These are phyloP conservation scores for Phytophthora sojae DNA, from an alignment of 352 stramenopile genomes.

Conservation along the genomic window DNA sequence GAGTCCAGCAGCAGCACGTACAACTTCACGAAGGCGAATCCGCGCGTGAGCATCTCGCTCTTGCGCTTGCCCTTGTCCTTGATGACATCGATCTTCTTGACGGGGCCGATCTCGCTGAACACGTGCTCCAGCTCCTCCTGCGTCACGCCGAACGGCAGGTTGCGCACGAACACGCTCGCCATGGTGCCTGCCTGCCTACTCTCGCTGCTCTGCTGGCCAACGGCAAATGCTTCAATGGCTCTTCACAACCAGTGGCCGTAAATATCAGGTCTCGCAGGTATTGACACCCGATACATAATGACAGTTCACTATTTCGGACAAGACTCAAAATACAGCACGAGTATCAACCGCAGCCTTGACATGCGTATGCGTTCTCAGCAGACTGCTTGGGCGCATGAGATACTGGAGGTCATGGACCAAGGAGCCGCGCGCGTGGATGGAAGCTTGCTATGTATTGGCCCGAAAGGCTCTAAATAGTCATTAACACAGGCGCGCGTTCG, in stretches of 20 bases:
- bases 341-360: neutral
- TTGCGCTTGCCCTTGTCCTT: conserved; percentile 90
- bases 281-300: neutral
- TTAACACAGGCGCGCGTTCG: conserved; percentile 4
- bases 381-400: neutral
- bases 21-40: conserved; percentile 90
- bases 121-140: conserved; percentile 87
- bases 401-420: neutral
- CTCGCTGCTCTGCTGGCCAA: conserved; percentile 2
- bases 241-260: conserved; percentile 29
- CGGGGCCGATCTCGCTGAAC: conserved; percentile 82
- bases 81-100: conserved; percentile 90
- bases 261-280: neutral
- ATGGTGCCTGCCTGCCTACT: conserved; percentile 24
- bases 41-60: conserved; percentile 80
- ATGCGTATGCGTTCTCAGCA: conserved; percentile 1
- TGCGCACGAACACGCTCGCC: conserved; percentile 86
- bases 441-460: conserved; percentile 37
- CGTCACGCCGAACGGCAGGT: conserved; percentile 87
- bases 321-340: neutral
- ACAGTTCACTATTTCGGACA: neutral
- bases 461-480: conserved; percentile 41
- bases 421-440: neutral
- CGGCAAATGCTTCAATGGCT: conserved; percentile 31
- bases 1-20: conserved; percentile 42